phyloP scores from a whole-genome alignment of 805 yeast species.

The Peterozyma toletana region DNA sequence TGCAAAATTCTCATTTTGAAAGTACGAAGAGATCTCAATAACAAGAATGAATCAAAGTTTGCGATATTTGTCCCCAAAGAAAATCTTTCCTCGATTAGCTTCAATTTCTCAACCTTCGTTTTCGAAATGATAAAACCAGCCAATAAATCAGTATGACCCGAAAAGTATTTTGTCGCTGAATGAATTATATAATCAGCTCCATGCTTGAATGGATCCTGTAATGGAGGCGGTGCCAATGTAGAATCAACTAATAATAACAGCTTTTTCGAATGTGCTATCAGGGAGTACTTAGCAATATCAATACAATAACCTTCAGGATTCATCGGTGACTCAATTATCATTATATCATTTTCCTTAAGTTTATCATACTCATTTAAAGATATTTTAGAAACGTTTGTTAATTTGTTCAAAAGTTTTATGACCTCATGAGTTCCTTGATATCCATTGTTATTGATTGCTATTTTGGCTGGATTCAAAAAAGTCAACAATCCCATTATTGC shows the following conservation, averaged over 20 bases:
- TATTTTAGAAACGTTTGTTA: conserved; percentile 30
- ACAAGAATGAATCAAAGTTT: conserved; percentile 39
- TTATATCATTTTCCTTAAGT: conserved; percentile 33
- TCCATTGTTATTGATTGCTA: conserved; percentile 37
- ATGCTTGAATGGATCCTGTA: conserved; percentile 41
- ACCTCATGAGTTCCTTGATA: conserved; percentile 49
- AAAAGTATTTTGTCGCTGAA: conserved; percentile 49
- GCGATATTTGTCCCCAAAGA: conserved; percentile 46
- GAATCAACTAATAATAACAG: conserved; percentile 43
- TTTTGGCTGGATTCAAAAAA: conserved; percentile 33
- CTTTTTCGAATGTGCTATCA: conserved; percentile 33
- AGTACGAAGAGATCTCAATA: conserved; percentile 42
- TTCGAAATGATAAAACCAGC: conserved; percentile 45
- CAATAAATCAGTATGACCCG: conserved; percentile 47
- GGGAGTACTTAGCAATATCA: conserved; percentile 35
- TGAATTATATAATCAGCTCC: conserved; percentile 49
- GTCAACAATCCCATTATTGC: conserved; percentile 45
- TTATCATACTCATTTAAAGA: conserved; percentile 25
- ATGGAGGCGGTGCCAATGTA: conserved; percentile 51
- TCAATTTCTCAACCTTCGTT: conserved; percentile 21
- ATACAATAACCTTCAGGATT: conserved; percentile 41
- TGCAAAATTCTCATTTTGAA: conserved; percentile 40
- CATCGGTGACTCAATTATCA: conserved; percentile 47
- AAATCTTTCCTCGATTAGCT: conserved; percentile 31
- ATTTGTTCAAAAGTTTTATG: conserved; percentile 32